These are phyloP conservation scores for Ceratobasidium sp. DNA, from an alignment of 1,284 basidiomycete species.

Conservation along the genomic window DNA sequence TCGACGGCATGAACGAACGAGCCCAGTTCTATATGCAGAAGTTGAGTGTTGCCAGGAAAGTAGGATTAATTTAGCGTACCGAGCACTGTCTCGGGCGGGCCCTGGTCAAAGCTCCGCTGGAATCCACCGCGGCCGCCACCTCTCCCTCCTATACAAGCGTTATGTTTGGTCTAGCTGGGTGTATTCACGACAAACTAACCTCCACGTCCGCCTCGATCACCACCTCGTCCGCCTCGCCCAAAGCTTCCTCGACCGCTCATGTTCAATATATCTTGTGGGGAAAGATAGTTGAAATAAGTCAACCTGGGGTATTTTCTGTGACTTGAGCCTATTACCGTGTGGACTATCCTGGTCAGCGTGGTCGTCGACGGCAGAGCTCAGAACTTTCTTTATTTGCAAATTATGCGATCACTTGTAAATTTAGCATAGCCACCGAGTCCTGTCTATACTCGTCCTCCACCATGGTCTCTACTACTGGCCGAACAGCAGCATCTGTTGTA, in stretches of 20 bases:
- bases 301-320: background rate
- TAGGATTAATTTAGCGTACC: constrained; percentile 58
- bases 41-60: background rate
- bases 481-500: background rate
- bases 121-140: constrained; percentile 61
- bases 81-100: constrained; percentile 84
- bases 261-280: background rate
- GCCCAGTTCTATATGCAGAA: constrained; percentile 71
- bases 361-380: background rate
- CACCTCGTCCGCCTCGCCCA: constrained; percentile 48
- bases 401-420: constrained; percentile 32
- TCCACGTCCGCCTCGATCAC: constrained; percentile 39
- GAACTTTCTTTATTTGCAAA: constrained; percentile 29
- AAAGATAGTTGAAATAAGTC: too few relatives aligned
- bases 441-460: background rate
- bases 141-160: constrained; percentile 47
- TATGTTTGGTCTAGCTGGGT: background rate
- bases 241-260: constrained; percentile 59
- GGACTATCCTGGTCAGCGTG: background rate
- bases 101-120: constrained; percentile 68
- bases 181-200: background rate
- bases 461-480: constrained; percentile 18
- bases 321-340: background rate
- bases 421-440: constrained; percentile 33
- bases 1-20: constrained; percentile 94